Percentiles rank a stretch among this genome's conserved stretches.
Evolutionary conservation across 2,329 filamentous ascomycete species (phyloP).

Genomic region (Colletotrichum scovillei): DNA sequence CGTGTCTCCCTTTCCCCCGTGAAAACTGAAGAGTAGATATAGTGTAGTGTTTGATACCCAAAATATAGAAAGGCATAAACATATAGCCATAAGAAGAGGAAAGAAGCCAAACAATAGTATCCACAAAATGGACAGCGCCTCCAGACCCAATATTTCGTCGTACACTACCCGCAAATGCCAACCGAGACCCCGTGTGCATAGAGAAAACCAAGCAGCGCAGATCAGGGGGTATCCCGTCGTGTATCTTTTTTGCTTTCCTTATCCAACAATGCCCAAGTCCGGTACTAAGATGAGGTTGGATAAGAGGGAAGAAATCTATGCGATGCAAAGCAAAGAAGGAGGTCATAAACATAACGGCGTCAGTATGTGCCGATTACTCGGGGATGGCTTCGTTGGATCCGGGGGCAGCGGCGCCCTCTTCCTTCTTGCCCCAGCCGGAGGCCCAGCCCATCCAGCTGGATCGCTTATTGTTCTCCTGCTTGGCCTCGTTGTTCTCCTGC

Average conservation of each 20-base stretch:
- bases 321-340: slow-evolving; percentile 22
- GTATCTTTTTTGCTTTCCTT: slow-evolving; percentile 12
- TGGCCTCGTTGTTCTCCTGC: slow-evolving; percentile 74
- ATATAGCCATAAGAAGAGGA: slow-evolving; percentile 1
- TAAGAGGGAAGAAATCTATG: slow-evolving; percentile 2
- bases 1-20: not conserved
- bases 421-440: slow-evolving; percentile 60
- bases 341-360: slow-evolving; percentile 35
- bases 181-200: slow-evolving; percentile 4
- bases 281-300: not conserved
- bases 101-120: slow-evolving; percentile 1
- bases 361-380: slow-evolving; percentile 32
- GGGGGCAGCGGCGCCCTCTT: slow-evolving; percentile 47
- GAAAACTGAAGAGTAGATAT: slow-evolving; percentile 1
- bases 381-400: slow-evolving; percentile 30
- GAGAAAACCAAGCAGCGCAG: slow-evolving; percentile 8
- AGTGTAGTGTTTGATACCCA: not conserved
- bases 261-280: slow-evolving; percentile 23
- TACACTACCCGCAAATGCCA: slow-evolving; percentile 17
- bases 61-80: not conserved
- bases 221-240: slow-evolving; percentile 14
- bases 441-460: slow-evolving; percentile 75
- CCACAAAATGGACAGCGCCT: slow-evolving; percentile 13
- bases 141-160: slow-evolving; percentile 4
- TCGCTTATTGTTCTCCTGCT: slow-evolving; percentile 65